Evolutionary conservation across 257 asterid genomes (phyloP), one percentile per base, ranked within the genome.

Genomic region (Penstemon eatonii): DNA sequence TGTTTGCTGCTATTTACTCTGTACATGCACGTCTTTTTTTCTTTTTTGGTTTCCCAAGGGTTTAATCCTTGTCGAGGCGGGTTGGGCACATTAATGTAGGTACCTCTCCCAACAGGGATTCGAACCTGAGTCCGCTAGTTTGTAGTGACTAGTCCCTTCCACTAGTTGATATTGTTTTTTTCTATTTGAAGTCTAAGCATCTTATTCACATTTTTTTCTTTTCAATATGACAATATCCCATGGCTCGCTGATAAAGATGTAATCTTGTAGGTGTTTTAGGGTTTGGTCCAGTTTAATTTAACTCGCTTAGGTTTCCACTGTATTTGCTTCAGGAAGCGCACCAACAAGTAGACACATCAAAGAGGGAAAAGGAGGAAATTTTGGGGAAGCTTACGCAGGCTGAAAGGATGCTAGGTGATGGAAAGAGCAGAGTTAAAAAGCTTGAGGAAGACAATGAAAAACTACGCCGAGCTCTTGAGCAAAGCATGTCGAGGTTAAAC

Each of bases 381-480:
- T 45, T 79, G 33, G 81, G 74, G 63, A 83, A 78, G 72, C 84
- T 91, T 79, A 87, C 89, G 46, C 86, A 87, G 56, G 77, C 76
- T 65, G 99, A 94, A 67, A 78, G 82, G 73, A 76, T 59, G 65
- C 71, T 87, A 75, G 82, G 76, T 67, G 98, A 87, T 49, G 90
- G 95, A 53, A 89, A 83, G 81, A 86, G 59, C 73, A 83, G 96
- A 78, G 85, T 86, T 43, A 80, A 83, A 78, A 94, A 91, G 81
- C 85, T 91, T 39, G 97, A 91, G 82, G 96, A 87, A 69, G 99
- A 94, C 79, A 94, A 94, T 71, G 98, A 84, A 78, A 94, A 91
- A 79, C 63, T 91, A 79, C 96, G 95, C 2, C 91, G 96, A 65
- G 99, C 96, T 61, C 89, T 91, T 56, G 99, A 91, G 82, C 96